A percentile compares a stretch with the other conserved stretches of the same genome.
These are phyloP conservation scores for Amylostereum areolatum DNA, from an alignment of 1,284 basidiomycete genomes.

Conservation along the genomic window DNA sequence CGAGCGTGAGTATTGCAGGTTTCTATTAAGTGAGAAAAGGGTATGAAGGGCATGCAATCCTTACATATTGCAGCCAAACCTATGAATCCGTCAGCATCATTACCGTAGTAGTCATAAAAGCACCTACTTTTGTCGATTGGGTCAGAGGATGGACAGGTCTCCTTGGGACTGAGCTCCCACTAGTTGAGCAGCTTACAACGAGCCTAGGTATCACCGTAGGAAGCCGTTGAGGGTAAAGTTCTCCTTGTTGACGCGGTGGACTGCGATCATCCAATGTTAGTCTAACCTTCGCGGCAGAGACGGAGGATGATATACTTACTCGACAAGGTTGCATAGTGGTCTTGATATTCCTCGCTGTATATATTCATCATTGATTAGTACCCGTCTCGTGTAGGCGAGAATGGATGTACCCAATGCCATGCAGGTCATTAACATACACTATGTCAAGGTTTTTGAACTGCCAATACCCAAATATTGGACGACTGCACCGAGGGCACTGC, in stretches of 20 bases:
- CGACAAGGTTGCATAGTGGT: conserved; percentile 66
- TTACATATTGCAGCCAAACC: conserved; percentile 67
- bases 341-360: conserved; percentile 70
- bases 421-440: conserved; percentile 61
- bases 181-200: conserved; percentile 58
- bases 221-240: conserved; percentile 60
- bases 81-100: conserved; percentile 13
- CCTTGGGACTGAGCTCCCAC: conserved; percentile 66
- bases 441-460: conserved; percentile 49
- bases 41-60: too few species aligned
- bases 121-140: conserved; percentile 60
- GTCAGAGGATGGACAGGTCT: conserved; percentile 62
- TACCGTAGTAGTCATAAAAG: too few species aligned
- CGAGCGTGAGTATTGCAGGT: too few species aligned
- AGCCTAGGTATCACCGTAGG: conserved; percentile 55
- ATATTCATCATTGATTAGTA: neutral
- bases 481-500: conserved; percentile 64
- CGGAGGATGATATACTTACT: conserved; percentile 27
- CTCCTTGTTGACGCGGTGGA: conserved; percentile 65
- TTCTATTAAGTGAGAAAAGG: too few species aligned
- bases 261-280: conserved; percentile 25
- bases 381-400: neutral
- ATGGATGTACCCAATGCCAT: conserved; percentile 55
- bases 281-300: neutral
- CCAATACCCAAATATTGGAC: conserved; percentile 69